Percentiles rank a stretch among this genome's conserved stretches.
phyloP scores from a whole-genome alignment of 305 asterid genomes.

The Fraxinus floribunda region DNA sequence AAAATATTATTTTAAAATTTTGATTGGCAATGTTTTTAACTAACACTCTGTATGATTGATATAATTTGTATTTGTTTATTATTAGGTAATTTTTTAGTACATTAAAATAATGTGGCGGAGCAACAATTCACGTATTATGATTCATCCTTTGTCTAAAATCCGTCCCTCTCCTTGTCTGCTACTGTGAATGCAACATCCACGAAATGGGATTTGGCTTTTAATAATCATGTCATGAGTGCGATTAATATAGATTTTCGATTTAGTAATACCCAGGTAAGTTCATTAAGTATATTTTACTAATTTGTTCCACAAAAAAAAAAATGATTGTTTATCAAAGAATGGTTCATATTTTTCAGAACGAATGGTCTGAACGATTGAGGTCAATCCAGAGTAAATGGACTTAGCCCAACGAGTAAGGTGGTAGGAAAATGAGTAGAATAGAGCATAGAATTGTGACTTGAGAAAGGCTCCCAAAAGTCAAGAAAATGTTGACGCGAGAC shows the following conservation, averaged over 20 bases:
- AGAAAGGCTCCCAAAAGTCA: background rate
- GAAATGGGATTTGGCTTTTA: constrained; percentile 37
- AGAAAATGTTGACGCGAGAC: background rate
- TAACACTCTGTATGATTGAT: constrained; percentile 33
- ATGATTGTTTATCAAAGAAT: background rate
- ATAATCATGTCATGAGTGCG: constrained; percentile 14
- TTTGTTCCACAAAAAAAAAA: background rate
- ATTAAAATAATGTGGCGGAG: constrained; percentile 55
- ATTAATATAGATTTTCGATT: background rate
- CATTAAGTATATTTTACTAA: background rate
- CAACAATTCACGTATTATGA: constrained; percentile 36
- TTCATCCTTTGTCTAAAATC: constrained; percentile 36
- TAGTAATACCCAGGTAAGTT: background rate
- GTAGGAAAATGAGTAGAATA: background rate
- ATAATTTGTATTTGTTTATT: constrained; percentile 33
- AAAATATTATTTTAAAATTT: background rate
- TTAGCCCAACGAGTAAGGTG: background rate
- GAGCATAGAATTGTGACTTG: background rate
- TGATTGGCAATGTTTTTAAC: constrained; percentile 24
- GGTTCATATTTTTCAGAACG: background rate
- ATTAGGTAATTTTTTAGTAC: constrained; percentile 11
- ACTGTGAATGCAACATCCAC: constrained; percentile 41
- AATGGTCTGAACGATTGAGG: background rate
- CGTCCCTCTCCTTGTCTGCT: constrained; percentile 61
- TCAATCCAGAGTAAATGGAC: background rate